Evolutionary conservation across 805 yeast genomes (phyloP).

Genomic region (Myxozyma melibiosi): DNA sequence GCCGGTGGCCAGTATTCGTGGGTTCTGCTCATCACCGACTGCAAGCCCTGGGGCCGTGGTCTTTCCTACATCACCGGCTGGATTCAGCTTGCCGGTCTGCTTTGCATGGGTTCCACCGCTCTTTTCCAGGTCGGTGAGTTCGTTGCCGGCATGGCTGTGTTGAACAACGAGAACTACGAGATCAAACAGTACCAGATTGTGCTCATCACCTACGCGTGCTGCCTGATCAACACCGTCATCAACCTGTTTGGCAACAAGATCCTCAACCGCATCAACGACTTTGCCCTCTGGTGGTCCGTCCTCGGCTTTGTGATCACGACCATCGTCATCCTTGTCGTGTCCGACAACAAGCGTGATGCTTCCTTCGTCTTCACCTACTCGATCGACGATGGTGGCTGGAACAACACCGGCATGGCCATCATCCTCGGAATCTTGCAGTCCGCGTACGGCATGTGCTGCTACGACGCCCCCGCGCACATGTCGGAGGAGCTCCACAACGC

Average conservation of each 20-base stretch:
- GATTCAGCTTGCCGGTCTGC: slow-evolving; percentile 37
- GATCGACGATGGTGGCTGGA: slow-evolving; percentile 24
- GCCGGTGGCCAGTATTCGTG: slow-evolving; percentile 72
- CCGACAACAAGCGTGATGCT: slow-evolving; percentile 26
- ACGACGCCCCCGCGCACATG: slow-evolving; percentile 73
- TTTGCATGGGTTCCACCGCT: slow-evolving; percentile 39
- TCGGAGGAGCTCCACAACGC: slow-evolving; percentile 75
- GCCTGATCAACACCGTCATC: slow-evolving; percentile 20
- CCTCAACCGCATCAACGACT: slow-evolving; percentile 31
- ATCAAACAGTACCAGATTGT: slow-evolving; percentile 31
- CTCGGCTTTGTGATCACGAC: slow-evolving; percentile 32
- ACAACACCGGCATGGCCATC: slow-evolving; percentile 28
- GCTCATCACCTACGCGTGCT: slow-evolving; percentile 29
- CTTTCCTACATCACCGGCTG: slow-evolving; percentile 31
- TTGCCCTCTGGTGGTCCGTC: slow-evolving; percentile 37
- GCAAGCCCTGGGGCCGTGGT: slow-evolving; percentile 31
- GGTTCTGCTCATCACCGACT: slow-evolving; percentile 41
- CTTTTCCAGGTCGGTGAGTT: slow-evolving; percentile 35
- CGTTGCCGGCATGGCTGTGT: slow-evolving; percentile 29
- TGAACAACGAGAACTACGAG: slow-evolving; percentile 31
- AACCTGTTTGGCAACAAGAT: slow-evolving; percentile 34
- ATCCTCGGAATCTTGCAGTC: slow-evolving; percentile 29
- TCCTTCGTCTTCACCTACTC: slow-evolving; percentile 24
- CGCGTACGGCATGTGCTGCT: slow-evolving; percentile 63
- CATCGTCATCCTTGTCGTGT: slow-evolving; percentile 28